These are phyloP conservation scores for Ormosia emarginata DNA, from an alignment of 306 rosid species.

Conservation along the genomic window DNA sequence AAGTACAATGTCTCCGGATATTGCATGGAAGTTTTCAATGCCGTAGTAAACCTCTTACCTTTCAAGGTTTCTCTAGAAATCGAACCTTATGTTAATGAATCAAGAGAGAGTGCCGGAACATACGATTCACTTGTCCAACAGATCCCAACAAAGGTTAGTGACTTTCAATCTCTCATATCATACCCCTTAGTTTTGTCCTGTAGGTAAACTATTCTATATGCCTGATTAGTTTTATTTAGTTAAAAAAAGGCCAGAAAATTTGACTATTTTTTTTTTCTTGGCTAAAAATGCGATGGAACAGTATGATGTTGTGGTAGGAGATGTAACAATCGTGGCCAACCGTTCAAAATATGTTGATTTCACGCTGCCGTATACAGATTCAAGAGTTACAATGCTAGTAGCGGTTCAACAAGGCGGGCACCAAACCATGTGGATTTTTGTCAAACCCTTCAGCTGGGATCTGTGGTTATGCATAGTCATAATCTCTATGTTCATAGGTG, in stretches of 20 bases:
- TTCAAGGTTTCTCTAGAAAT: no score
- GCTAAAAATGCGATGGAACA: neutral
- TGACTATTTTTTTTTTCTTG: neutral
- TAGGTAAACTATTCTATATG: no score
- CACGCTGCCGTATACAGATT: constrained; percentile 28
- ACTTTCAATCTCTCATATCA: no score
- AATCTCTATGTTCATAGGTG: constrained; percentile 16
- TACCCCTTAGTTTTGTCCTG: no score
- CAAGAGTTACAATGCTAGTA: constrained; percentile 27
- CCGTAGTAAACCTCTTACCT: no score
- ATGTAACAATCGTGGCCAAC: constrained; percentile 22
- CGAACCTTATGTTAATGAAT: no score
- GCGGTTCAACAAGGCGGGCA: neutral
- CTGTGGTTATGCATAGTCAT: constrained; percentile 31
- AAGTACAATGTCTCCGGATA: no score
- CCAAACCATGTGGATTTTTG: constrained; percentile 34
- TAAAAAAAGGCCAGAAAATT: neutral
- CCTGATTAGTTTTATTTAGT: neutral
- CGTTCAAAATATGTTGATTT: constrained; percentile 29
- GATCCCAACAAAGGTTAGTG: no score
- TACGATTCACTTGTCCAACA: no score
- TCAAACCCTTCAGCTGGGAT: constrained; percentile 34
- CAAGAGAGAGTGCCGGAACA: no score
- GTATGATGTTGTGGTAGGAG: constrained; percentile 37
- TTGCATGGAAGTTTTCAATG: no score